Evolutionary conservation across 1,139 yeast genomes (phyloP).

Genomic region (Debaryomyces psychrophilus): DNA sequence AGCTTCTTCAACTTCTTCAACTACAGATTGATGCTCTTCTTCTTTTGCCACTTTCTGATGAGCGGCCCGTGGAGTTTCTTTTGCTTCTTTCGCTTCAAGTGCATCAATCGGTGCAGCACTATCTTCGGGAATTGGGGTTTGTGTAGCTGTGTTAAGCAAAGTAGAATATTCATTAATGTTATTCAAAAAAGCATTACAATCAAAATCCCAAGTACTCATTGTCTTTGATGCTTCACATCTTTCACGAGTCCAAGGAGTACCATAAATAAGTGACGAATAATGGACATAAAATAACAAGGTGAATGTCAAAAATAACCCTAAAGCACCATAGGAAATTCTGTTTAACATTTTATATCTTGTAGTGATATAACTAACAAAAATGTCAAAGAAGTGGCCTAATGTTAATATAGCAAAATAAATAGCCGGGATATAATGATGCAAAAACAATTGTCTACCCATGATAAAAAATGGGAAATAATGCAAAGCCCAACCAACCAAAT

Average conservation of each 20-base stretch:
- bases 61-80: slow-evolving; percentile 26
- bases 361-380: slow-evolving; percentile 51
- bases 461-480: slow-evolving; percentile 88
- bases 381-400: slow-evolving; percentile 79
- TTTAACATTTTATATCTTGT: slow-evolving; percentile 38
- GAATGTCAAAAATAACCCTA: slow-evolving; percentile 51
- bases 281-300: slow-evolving; percentile 60
- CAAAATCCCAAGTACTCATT: slow-evolving; percentile 79
- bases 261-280: slow-evolving; percentile 80
- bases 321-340: slow-evolving; percentile 43
- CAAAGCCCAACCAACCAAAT: slow-evolving; percentile 76
- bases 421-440: slow-evolving; percentile 92
- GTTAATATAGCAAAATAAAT: slow-evolving; percentile 87
- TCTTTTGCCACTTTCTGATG: slow-evolving; percentile 16
- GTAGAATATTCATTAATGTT: slow-evolving; percentile 30
- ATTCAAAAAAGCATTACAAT: slow-evolving; percentile 62
- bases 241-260: slow-evolving; percentile 74
- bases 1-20: slow-evolving; percentile 11
- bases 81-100: slow-evolving; percentile 25
- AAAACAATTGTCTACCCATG: slow-evolving; percentile 92
- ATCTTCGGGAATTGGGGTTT: slow-evolving; percentile 13
- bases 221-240: slow-evolving; percentile 66
- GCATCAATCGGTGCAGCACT: slow-evolving; percentile 19
- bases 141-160: slow-evolving; percentile 15
- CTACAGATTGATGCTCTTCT: slow-evolving; percentile 18